Evolutionary conservation across 352 stramenopile species (phyloP).

Genomic region (Phytopythium kandeliae): DNA sequence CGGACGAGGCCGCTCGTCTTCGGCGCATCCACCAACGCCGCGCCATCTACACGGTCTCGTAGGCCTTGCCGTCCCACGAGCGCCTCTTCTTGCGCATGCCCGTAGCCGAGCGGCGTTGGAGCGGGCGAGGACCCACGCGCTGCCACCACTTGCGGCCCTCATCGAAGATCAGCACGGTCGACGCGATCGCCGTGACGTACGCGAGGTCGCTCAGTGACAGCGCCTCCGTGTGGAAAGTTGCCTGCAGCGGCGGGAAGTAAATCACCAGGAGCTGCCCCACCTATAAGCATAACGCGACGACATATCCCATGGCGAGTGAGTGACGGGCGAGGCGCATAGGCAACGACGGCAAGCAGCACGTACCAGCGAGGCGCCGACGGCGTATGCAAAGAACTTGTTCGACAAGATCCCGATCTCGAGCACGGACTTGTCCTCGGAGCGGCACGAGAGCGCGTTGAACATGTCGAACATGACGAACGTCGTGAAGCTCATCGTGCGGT

Average conservation of each 20-base stretch:
- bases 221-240: slow-evolving; percentile 96
- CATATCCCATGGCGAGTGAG: neutral
- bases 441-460: slow-evolving; percentile 96
- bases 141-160: slow-evolving; percentile 90
- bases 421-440: slow-evolving; percentile 92
- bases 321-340: neutral
- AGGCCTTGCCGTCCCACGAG: slow-evolving; percentile 62
- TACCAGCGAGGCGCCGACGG: slow-evolving; percentile 88
- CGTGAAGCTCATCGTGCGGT: slow-evolving; percentile 98
- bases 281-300: slow-evolving; percentile 6
- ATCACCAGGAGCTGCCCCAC: slow-evolving; percentile 95
- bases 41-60: slow-evolving; percentile 49
- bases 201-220: slow-evolving; percentile 90
- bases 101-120: slow-evolving; percentile 24
- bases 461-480: slow-evolving; percentile 99
- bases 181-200: slow-evolving; percentile 91
- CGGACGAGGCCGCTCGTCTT: neutral
- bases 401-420: slow-evolving; percentile 89
- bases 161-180: slow-evolving; percentile 91
- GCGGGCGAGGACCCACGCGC: slow-evolving; percentile 21
- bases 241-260: slow-evolving; percentile 95
- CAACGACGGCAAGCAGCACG: slow-evolving; percentile 2
- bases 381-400: slow-evolving; percentile 93
- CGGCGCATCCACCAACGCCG: neutral
- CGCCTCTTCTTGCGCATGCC: slow-evolving; percentile 55